Percentiles rank a stretch among this genome's conserved stretches.
phyloP scores from a whole-genome alignment of 1,139 yeast genomes.

The Suhomyces panamericanus region DNA sequence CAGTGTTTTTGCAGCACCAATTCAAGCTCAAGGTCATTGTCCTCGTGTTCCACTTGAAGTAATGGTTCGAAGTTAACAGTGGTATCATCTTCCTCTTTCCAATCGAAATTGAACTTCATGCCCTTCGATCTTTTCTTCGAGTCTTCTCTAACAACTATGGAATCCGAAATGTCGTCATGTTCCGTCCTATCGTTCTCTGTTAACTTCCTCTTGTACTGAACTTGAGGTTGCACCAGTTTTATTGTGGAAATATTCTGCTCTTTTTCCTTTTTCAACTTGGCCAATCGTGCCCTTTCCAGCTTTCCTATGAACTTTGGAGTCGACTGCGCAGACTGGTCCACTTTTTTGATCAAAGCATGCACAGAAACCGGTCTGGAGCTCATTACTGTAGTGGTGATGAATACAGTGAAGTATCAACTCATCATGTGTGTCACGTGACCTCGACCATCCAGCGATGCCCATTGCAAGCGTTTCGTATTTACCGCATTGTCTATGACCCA shows the following conservation, averaged over 20 bases:
- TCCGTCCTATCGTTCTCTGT: slow-evolving; percentile 7
- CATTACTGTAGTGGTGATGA: slow-evolving; percentile 10
- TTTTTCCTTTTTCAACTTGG: slow-evolving; percentile 20
- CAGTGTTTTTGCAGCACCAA: slow-evolving; percentile 52
- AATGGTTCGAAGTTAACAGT: slow-evolving; percentile 46
- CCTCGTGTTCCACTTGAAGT: slow-evolving; percentile 22
- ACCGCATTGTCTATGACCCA: too few species aligned
- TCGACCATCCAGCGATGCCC: neutral
- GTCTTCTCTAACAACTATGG: neutral
- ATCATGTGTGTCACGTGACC: slow-evolving; percentile 2
- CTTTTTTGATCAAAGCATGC: slow-evolving; percentile 41
- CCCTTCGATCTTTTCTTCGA: slow-evolving; percentile 15
- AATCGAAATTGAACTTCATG: slow-evolving; percentile 64
- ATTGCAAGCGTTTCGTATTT: too few species aligned
- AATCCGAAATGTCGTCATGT: neutral
- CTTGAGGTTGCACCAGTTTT: too few species aligned
- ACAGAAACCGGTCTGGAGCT: slow-evolving; percentile 39
- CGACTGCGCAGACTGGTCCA: slow-evolving; percentile 11
- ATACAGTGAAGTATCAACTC: neutral
- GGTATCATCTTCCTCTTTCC: slow-evolving; percentile 65
- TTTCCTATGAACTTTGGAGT: slow-evolving; percentile 53
- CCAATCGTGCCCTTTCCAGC: slow-evolving; percentile 42
- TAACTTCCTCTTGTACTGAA: neutral
- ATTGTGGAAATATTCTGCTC: slow-evolving; percentile 11
- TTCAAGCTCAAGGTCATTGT: slow-evolving; percentile 15